These are phyloP conservation scores for Pythium volutum DNA, from an alignment of 352 stramenopile genomes.

Conservation along the genomic window DNA sequence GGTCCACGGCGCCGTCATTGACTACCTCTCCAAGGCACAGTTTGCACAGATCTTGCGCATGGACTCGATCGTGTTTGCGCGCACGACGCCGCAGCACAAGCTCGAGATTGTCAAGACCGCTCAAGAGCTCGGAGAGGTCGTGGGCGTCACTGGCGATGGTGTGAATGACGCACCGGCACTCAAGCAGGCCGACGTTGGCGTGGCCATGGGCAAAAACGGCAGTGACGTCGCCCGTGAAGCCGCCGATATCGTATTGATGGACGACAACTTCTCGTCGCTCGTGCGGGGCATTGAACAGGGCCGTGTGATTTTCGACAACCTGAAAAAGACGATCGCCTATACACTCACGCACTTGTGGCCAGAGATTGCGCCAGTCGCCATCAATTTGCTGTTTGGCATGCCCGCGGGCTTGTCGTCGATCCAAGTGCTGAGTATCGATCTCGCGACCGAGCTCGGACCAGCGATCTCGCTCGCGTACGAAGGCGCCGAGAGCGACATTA, in stretches of 20 bases:
- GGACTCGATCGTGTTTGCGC: constrained; percentile 91
- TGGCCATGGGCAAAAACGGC: constrained; percentile 95
- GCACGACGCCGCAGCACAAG: constrained; percentile 91
- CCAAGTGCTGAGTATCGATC: constrained; percentile 87
- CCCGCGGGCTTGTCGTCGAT: constrained; percentile 81
- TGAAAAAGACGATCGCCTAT: constrained; percentile 94
- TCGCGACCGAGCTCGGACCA: constrained; percentile 86
- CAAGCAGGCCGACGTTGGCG: too few relatives aligned
- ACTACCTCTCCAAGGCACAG: background rate
- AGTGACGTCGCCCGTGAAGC: constrained; percentile 93
- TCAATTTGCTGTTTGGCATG: constrained; percentile 79
- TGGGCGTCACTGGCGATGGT: constrained; percentile 84
- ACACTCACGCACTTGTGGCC: constrained; percentile 88
- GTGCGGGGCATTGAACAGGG: constrained; percentile 68
- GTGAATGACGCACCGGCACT: too few relatives aligned
- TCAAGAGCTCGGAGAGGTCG: constrained; percentile 35
- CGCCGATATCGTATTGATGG: constrained; percentile 93
- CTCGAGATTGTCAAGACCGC: constrained; percentile 63
- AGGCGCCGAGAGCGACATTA: too few relatives aligned
- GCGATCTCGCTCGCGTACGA: constrained; percentile 91
- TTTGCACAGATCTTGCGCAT: background rate
- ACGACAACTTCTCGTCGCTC: constrained; percentile 96
- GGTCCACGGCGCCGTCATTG: constrained; percentile 1
- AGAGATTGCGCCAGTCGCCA: constrained; percentile 62
- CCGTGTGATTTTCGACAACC: constrained; percentile 77